phyloP scores from a whole-genome alignment of 1,284 basidiomycete genomes.

The Ganoderma lingzhi region DNA sequence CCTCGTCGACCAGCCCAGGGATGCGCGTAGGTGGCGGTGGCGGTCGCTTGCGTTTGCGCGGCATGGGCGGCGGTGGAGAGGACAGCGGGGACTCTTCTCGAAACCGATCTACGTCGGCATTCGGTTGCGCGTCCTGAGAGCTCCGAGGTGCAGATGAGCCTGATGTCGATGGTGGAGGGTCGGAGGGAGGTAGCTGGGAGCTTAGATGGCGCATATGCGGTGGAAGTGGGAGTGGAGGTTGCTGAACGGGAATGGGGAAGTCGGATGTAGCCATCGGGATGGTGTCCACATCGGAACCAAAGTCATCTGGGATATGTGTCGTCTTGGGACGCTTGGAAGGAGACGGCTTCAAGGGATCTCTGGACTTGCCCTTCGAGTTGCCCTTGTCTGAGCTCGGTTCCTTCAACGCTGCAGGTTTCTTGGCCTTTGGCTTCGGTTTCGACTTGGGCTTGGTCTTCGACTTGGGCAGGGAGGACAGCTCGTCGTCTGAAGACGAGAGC shows the following conservation, averaged over 20 bases:
- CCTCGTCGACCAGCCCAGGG: neutral
- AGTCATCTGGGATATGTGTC: conserved; percentile 18
- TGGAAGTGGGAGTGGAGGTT: neutral
- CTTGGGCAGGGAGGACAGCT: conserved; percentile 33
- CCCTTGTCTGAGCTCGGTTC: conserved; percentile 17
- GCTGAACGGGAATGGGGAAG: conserved; percentile 21
- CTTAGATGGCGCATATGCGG: conserved; percentile 20
- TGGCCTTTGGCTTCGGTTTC: conserved; percentile 26
- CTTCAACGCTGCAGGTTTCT: conserved; percentile 26
- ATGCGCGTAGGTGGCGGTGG: conserved; percentile 1
- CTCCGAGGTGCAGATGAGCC: conserved; percentile 20
- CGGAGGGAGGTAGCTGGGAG: conserved; percentile 45
- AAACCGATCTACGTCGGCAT: neutral
- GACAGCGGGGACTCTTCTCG: conserved; percentile 36
- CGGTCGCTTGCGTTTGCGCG: conserved; percentile 40
- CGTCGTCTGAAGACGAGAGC: conserved; percentile 42
- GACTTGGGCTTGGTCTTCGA: conserved; percentile 31
- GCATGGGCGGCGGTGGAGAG: conserved; percentile 36
- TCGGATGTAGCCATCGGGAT: conserved; percentile 42
- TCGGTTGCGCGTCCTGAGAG: conserved; percentile 10
- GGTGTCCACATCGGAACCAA: conserved; percentile 38
- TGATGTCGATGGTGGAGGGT: conserved; percentile 40
- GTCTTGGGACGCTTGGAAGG: conserved; percentile 32
- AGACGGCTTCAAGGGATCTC: conserved; percentile 18
- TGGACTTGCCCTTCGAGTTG: conserved; percentile 16